A percentile compares a stretch with the other conserved stretches of the same genome.
Evolutionary conservation across 345 rosid genomes (phyloP).

Genomic region (Euphorbia lathyris): DNA sequence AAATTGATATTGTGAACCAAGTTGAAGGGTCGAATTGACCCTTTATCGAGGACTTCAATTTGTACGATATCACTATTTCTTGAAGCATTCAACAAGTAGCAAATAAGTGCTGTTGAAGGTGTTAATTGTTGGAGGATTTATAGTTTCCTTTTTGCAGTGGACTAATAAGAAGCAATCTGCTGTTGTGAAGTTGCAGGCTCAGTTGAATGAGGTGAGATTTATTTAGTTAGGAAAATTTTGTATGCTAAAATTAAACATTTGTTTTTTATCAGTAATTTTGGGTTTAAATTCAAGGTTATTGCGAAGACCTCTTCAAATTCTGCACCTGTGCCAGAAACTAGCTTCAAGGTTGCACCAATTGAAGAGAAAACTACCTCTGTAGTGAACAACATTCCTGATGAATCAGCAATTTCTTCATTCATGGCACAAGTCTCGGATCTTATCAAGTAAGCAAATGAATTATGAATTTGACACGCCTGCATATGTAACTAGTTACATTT

Average conservation of each 20-base stretch:
- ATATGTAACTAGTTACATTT: background rate
- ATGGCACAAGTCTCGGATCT: conserved; percentile 83
- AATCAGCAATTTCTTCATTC: conserved; percentile 57
- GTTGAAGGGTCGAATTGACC: background rate
- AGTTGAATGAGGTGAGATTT: conserved; percentile 57
- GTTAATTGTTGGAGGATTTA: background rate
- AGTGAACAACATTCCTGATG: conserved; percentile 48
- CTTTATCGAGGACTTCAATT: background rate
- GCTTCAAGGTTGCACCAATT: conserved; percentile 21
- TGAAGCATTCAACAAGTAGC: too few relatives aligned
- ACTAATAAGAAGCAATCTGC: conserved; percentile 39
- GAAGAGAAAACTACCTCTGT: conserved; percentile 38
- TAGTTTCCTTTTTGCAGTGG: conserved; percentile 34
- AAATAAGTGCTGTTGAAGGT: too few relatives aligned
- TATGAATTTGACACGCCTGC: background rate
- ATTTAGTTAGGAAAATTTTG: background rate
- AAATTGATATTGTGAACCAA: too few relatives aligned
- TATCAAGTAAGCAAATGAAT: conserved; percentile 59
- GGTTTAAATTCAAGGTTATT: conserved; percentile 39
- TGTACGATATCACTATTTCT: background rate
- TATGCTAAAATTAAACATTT: background rate
- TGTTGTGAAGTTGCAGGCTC: conserved; percentile 41
- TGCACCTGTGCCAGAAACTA: conserved; percentile 30
- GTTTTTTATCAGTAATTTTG: background rate
- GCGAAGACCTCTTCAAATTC: conserved; percentile 51